Percentiles rank a stretch among this genome's conserved stretches.
These are phyloP conservation scores for Cicer pinnatifidum DNA, from an alignment of 306 rosid species.

Conservation along the genomic window DNA sequence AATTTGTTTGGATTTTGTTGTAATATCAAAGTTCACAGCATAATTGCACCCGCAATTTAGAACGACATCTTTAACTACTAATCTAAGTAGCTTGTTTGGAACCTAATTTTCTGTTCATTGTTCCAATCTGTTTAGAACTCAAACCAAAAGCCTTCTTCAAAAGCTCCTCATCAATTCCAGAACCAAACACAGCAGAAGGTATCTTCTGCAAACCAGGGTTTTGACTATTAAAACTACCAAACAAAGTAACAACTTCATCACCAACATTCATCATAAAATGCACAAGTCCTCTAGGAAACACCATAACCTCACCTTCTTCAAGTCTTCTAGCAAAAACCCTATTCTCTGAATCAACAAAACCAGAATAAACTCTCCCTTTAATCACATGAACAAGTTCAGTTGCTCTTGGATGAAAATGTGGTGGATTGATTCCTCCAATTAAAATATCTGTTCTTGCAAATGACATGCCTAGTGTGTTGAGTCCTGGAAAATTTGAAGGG, in stretches of 20 bases:
- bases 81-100: conserved; percentile 53
- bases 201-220: conserved; percentile 81
- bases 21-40: too few relatives aligned
- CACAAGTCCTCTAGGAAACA: conserved; percentile 78
- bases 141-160: conserved; percentile 85
- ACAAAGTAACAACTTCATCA: conserved; percentile 62
- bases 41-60: too few relatives aligned
- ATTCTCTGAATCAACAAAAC: conserved; percentile 83
- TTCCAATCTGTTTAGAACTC: conserved; percentile 72
- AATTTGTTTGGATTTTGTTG: too few relatives aligned
- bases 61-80: background rate
- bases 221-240: conserved; percentile 90
- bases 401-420: conserved; percentile 93
- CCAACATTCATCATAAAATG: conserved; percentile 94
- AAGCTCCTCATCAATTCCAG: conserved; percentile 76
- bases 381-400: conserved; percentile 76
- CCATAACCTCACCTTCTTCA: conserved; percentile 87
- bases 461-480: conserved; percentile 90
- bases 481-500: conserved; percentile 68
- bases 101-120: conserved; percentile 73
- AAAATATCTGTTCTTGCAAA: conserved; percentile 73
- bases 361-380: conserved; percentile 72
- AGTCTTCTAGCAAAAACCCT: conserved; percentile 64
- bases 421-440: conserved; percentile 78
- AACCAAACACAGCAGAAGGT: conserved; percentile 81